Evolutionary conservation across 371 early-diverging fungal species (phyloP), one percentile per base, ranked within the genome.

Genomic region (Rhizopus delemar): DNA sequence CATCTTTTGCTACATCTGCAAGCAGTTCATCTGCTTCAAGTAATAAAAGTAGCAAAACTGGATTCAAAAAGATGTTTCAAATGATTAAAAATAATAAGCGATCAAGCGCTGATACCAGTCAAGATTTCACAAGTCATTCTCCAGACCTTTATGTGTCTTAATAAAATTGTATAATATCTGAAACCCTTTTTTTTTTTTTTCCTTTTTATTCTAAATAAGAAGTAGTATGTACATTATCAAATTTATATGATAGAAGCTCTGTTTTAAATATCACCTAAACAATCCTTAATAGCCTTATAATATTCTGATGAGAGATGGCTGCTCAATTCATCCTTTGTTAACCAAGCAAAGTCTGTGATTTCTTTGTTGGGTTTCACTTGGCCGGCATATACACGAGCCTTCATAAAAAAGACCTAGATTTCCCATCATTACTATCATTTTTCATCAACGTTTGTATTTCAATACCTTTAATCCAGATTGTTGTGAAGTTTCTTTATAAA

Each of bases 301-400:
- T 92, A 90, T 9, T 88, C 88, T 38, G 79, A 63, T n/a, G 80
- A 55, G 45, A 93, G 82, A 53, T 81, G 80, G 28, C 77, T 67
- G 63, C 79, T 72, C 59, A 94, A 70, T 72, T 94, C 96, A 50
- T 92, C 86, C 70, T 90, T 90, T 51, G 92, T 94, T 41, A 90
- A 81, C 96, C 96, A 96, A 63, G 90, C 93, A 74, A 84, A 89
- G 60, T 93, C 91, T 15, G 69, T 69, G 13, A 87, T 68, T 52
- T 82, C 78, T 50, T 81, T 70, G 56, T 80, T 75, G 5, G 80
- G 74, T 35, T 79, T 75, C 41, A 79, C 88, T 70, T 89, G 87
- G 28, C 96, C 96, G 16, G 90, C 84, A 56, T 89, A 85, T 53
- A 93, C 84, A 59, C 93, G 90, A 4, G 89, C 93, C 72, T 93